These are phyloP conservation scores for Ustulina deusta DNA, from an alignment of 2,329 filamentous ascomycete genomes.

Conservation along the genomic window DNA sequence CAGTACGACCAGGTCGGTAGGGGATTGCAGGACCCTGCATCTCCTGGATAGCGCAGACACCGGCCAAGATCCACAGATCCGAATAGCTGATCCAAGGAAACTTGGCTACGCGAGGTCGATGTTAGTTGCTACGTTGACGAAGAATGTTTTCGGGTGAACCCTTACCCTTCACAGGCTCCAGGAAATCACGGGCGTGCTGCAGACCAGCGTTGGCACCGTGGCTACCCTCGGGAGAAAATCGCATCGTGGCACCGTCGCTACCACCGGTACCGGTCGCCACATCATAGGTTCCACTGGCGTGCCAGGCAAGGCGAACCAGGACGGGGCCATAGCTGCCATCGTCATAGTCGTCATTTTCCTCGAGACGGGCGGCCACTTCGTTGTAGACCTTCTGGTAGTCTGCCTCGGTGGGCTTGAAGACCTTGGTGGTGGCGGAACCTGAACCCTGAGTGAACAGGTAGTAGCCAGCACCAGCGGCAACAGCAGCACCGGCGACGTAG, in stretches of 20 bases:
- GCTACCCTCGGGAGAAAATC: constrained; percentile 87
- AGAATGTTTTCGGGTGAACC: constrained; percentile 26
- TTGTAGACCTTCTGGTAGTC: constrained; percentile 98
- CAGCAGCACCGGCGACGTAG: constrained; percentile 70
- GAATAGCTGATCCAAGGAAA: constrained; percentile 98
- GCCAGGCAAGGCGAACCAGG: constrained; percentile 91
- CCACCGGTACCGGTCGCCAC: constrained; percentile 88
- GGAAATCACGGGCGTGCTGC: constrained; percentile 87
- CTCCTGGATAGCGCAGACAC: constrained; percentile 90
- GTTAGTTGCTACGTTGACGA: constrained; percentile 22
- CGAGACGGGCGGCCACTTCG: constrained; percentile 80
- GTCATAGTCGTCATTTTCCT: constrained; percentile 95
- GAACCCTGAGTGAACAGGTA: constrained; percentile 71
- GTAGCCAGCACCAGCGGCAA: constrained; percentile 72
- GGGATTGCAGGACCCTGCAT: constrained; percentile 91
- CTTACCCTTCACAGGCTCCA: constrained; percentile 88
- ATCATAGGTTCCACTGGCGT: constrained; percentile 92
- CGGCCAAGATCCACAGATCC: constrained; percentile 94
- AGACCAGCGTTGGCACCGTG: constrained; percentile 96
- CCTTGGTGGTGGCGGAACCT: constrained; percentile 59
- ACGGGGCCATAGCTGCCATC: constrained; percentile 97
- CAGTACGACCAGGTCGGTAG: constrained; percentile 86
- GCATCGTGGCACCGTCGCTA: constrained; percentile 97
- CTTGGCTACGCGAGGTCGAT: constrained; percentile 62
- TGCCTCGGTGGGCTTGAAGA: constrained; percentile 79